Base-by-base conservation (phyloP, 345 rosid genomes). In the Geranium brycei region DNA sequence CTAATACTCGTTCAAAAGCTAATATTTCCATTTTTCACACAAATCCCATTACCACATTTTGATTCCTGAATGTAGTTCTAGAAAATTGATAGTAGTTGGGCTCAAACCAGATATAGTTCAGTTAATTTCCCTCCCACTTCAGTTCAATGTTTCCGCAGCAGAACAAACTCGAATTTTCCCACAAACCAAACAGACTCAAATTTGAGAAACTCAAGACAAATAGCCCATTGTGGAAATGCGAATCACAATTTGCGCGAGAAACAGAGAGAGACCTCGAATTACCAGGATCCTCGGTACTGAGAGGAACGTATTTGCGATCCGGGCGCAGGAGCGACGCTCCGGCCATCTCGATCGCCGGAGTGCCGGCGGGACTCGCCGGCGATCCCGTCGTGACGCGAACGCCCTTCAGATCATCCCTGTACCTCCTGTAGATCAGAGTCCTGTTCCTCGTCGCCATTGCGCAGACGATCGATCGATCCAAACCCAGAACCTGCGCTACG, bases 261-360 rank as follows among this genome's bases (percentile, higher is more conserved):
- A 16, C 7, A 57, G 19, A 17, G 18, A 57, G 59, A 57, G 23
- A 95, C 95, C 97, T 85, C 7, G 91, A 84, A 77, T 79, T 83
- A 14, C 89, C 90, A 30, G 91, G 92, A 83, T 95, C 97, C 18
- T 91, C 92, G 7, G 96, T 88, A 57, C 95, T 84, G 19, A 95
- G 91, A 18, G 92, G 96, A 73, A 90, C 74, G 64, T 95, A 95
- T 6, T 80, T 66, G 12, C 91, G 87, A 64, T 83, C 75, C 15
- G 80, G 81, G 68, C 85, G 74, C 78, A 87, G 76, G 5, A 95
- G 78, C 71, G 99, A 88, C 28, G 95, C 68, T 76, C 88, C 84
- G 61, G 81, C 95, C 83, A 95, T 75, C 81, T 91, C 96, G 65
- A 95, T 87, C 77, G 91, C 97, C 58, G 95, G 97, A 35, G 89